Evolutionary conservation across 2,329 filamentous ascomycete species (phyloP), one percentile per base, ranked within the genome.

Genomic region (Coleophoma eucalyptorum): DNA sequence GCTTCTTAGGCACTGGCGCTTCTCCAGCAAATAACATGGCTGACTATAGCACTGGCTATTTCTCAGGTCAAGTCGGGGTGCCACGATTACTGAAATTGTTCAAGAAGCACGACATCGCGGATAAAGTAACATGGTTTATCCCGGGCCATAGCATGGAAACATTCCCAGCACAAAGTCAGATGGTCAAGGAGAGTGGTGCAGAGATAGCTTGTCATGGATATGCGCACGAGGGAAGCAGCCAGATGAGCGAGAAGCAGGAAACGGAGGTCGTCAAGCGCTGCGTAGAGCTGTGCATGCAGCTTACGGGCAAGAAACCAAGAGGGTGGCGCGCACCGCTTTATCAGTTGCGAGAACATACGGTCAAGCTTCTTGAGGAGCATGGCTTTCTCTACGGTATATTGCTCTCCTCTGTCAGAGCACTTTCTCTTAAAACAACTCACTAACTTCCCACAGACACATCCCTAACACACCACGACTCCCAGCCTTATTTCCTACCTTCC

Each of bases 61-160:
- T 83, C 63, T 73, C 74, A 42, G 80, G 74, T 1, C 70, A 74
- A 49, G 77, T 81, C n/a, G 80, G 79, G 33, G 79, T 81, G 0
- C 75, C 75, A 0, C 72, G 79, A 10, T 69, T 83, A 2, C 66
- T 83, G 10, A 75, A 72, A 43, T 66, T 83, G 46, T 77, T 83
- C 59, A 69, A 72, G 32, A 78, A 75, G 57, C 70, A 78, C 40
- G 60, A 64, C 1, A 72, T 83, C 20, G 67, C 76, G 3, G 69
- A 79, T 26, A 76, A 76, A 52, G 70, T 78, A 26, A 82, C 79
- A 3, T 83, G 79, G 80, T 83, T 81, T 58, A 74, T 83, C 11
- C 80, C 80, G 0, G 79, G 80, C 43, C 80, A 84, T 64, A 78
- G 73, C 0, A 70, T 79, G 46, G 80, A 84, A 55, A 80, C 73